phyloP scores from a whole-genome alignment of 768 basidiomycete genomes.

The Asterophora lycoperdoides region DNA sequence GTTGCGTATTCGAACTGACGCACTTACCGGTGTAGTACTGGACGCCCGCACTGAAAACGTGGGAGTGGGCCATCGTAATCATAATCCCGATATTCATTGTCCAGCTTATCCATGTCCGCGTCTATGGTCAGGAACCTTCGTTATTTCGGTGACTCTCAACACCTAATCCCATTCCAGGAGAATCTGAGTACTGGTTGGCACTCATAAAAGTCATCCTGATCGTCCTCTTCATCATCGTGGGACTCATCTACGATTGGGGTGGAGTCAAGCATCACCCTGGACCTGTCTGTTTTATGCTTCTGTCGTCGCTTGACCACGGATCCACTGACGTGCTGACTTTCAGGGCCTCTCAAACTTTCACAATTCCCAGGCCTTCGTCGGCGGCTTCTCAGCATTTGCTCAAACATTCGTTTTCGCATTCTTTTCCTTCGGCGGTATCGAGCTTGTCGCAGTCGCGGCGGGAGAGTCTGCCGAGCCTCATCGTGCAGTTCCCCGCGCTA shows the following conservation, averaged over 20 bases:
- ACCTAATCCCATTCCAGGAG: constrained; percentile 31
- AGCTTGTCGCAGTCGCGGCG: constrained; percentile 70
- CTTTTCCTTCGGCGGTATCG: constrained; percentile 66
- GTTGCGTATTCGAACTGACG: neutral
- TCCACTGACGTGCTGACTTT: constrained; percentile 3
- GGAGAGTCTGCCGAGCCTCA: constrained; percentile 63
- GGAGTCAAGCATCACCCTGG: constrained; percentile 56
- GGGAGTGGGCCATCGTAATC: constrained; percentile 55
- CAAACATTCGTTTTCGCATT: constrained; percentile 66
- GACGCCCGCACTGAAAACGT: constrained; percentile 44
- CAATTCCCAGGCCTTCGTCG: constrained; percentile 47
- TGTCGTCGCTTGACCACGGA: neutral
- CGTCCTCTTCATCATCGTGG: constrained; percentile 56
- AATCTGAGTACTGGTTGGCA: constrained; percentile 62
- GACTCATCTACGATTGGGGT: constrained; percentile 60
- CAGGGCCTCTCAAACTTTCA: constrained; percentile 51
- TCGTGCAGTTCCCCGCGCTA: constrained; percentile 58
- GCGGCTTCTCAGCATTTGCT: constrained; percentile 48
- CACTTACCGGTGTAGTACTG: constrained; percentile 30
- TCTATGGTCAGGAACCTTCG: constrained; percentile 39
- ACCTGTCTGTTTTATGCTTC: constrained; percentile 32
- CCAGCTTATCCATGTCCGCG: constrained; percentile 53
- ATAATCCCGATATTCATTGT: constrained; percentile 49
- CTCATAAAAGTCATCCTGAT: constrained; percentile 62
- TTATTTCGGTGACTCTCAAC: neutral